These are phyloP conservation scores for Saccharum spontaneum DNA, from an alignment of 176 grass and related monocot genomes.

Conservation along the genomic window DNA sequence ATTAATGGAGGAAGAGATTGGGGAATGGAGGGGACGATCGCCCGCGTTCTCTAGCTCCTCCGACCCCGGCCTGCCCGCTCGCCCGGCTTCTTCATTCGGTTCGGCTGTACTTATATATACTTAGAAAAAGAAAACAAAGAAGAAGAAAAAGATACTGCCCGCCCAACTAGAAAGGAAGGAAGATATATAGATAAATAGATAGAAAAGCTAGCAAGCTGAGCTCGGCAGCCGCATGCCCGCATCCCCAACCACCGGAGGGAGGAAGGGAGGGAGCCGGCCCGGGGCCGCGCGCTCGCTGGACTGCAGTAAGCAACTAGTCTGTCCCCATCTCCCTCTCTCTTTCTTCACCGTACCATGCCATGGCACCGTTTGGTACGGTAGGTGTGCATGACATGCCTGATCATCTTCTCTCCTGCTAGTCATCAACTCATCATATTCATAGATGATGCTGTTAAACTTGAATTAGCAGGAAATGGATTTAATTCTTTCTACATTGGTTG, in stretches of 20 bases:
- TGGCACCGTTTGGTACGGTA: slow-evolving; percentile 16
- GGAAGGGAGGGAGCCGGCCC: neutral
- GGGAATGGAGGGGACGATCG: neutral
- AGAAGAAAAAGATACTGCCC: slow-evolving; percentile 1
- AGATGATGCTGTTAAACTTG: neutral
- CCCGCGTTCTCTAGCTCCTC: too few relatives aligned
- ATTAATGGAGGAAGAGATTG: neutral
- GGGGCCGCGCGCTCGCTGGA: slow-evolving; percentile 19
- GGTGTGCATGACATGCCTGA: slow-evolving; percentile 25
- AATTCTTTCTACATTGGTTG: neutral
- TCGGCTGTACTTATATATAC: slow-evolving; percentile 12
- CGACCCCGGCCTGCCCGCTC: neutral
- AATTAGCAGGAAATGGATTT: neutral
- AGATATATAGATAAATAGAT: slow-evolving; percentile 1
- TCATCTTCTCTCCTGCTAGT: neutral
- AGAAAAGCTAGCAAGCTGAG: slow-evolving; percentile 24
- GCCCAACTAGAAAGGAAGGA: slow-evolving; percentile 6
- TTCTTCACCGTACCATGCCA: neutral
- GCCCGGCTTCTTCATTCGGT: neutral
- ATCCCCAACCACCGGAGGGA: slow-evolving; percentile 22
- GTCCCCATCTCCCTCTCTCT: slow-evolving; percentile 21
- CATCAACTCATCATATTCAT: neutral
- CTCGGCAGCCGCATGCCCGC: neutral
- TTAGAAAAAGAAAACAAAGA: neutral
- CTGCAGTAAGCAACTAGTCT: slow-evolving; percentile 31